Percentiles rank a stretch among this genome's conserved stretches.
phyloP scores from a whole-genome alignment of 2,329 filamentous ascomycete species.

The Verticillium nubilum region DNA sequence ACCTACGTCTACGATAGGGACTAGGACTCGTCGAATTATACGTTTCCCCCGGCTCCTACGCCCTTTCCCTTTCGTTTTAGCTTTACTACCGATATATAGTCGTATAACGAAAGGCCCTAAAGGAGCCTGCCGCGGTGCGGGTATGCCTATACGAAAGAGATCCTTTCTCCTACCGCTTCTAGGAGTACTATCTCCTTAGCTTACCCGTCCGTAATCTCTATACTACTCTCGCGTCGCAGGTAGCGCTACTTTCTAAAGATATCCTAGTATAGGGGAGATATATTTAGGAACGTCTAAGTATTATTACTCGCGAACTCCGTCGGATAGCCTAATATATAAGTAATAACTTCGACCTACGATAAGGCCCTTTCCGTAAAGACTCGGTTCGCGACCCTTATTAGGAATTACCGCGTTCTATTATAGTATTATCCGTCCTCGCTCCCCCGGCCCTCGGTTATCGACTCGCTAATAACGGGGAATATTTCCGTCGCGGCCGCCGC shows the following conservation, averaged over 20 bases:
- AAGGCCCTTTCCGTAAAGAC: conserved; percentile 7
- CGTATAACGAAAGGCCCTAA: conserved; percentile 2
- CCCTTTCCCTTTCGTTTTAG: not conserved
- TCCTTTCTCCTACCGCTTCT: not conserved
- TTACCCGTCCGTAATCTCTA: not conserved
- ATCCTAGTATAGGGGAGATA: conserved; percentile 3
- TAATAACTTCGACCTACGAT: conserved; percentile 7
- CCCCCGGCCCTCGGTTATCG: not conserved
- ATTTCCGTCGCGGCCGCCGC: not conserved
- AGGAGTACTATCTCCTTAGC: not conserved
- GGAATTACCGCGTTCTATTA: conserved; percentile 3
- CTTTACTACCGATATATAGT: conserved; percentile 5
- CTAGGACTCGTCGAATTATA: not conserved
- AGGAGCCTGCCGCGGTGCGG: conserved; percentile 2
- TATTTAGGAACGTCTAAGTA: conserved; percentile 4
- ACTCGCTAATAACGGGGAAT: not conserved
- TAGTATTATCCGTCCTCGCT: no score
- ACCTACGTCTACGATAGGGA: not conserved
- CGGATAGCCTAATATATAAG: conserved; percentile 4
- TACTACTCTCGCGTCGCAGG: not conserved
- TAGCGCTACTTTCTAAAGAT: conserved; percentile 4
- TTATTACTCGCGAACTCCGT: conserved; percentile 3
- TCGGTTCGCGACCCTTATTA: conserved; percentile 7
- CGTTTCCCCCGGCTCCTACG: no score
- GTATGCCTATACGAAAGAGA: conserved; percentile 4